A percentile compares a stretch with the other conserved stretches of the same genome.
These are phyloP conservation scores for Vanderwaltozyma yarrowii DNA, from an alignment of 805 yeast species.

Conservation along the genomic window DNA sequence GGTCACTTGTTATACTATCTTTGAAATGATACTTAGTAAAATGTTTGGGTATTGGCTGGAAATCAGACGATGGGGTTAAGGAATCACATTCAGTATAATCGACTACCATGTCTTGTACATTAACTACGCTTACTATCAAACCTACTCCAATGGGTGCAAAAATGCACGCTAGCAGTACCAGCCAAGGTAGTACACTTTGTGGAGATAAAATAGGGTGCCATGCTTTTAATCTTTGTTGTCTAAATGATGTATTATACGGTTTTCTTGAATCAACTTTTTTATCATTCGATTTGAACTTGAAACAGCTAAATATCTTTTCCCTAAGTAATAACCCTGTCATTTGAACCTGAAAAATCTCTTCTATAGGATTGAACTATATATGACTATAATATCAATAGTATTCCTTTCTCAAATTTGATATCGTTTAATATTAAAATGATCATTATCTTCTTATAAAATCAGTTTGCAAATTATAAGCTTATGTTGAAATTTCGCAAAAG, in stretches of 20 bases:
- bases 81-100: slow-evolving; percentile 63
- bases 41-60: slow-evolving; percentile 46
- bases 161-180: slow-evolving; percentile 60
- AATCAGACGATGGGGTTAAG: slow-evolving; percentile 36
- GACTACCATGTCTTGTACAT: slow-evolving; percentile 61
- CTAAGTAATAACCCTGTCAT: background rate
- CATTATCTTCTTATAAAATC: too few relatives aligned
- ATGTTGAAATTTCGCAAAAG: too few relatives aligned
- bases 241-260: slow-evolving; percentile 66
- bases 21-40: slow-evolving; percentile 54
- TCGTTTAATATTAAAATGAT: too few relatives aligned
- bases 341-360: too few relatives aligned
- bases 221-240: slow-evolving; percentile 56
- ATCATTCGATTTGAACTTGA: background rate
- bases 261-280: slow-evolving; percentile 29
- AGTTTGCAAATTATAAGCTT: too few relatives aligned
- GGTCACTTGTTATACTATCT: slow-evolving; percentile 26
- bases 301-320: background rate
- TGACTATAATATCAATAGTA: too few relatives aligned
- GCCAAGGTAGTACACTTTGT: slow-evolving; percentile 77
- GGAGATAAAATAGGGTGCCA: slow-evolving; percentile 88
- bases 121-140: slow-evolving; percentile 57
- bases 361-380: too few relatives aligned
- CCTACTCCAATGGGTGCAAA: slow-evolving; percentile 90
- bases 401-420: too few relatives aligned